Conservation (phyloP, 2,329 filamentous ascomycete genomes). For the Colletotrichum lupini region DNA sequence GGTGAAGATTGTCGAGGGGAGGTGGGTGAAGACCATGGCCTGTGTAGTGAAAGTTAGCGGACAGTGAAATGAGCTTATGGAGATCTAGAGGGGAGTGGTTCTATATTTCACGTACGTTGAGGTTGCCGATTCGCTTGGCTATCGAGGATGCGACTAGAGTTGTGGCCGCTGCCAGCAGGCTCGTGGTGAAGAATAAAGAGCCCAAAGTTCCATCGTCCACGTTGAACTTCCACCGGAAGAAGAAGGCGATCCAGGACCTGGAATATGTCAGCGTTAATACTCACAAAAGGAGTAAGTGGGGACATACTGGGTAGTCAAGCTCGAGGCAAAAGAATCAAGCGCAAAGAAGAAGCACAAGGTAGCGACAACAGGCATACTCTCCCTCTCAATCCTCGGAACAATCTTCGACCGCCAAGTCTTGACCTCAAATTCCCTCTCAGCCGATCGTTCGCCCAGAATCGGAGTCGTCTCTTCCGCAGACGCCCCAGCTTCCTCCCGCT, state of each 20-base stretch:
- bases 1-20: background rate
- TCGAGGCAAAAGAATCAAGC: background rate
- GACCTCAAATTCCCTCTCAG: background rate
- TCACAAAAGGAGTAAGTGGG: background rate
- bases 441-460: background rate
- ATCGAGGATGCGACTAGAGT: background rate
- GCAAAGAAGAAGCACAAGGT: background rate
- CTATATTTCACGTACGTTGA: background rate
- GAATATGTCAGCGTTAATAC: background rate
- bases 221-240: background rate
- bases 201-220: background rate
- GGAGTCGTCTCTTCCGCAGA: background rate
- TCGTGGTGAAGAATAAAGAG: background rate
- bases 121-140: background rate
- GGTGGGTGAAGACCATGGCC: background rate
- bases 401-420: background rate
- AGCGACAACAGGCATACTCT: background rate
- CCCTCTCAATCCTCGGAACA: background rate
- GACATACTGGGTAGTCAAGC: background rate
- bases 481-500: background rate
- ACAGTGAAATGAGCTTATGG: background rate
- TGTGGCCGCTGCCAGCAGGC: background rate
- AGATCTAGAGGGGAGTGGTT: too few species aligned
- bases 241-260: background rate
- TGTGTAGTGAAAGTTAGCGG: background rate